These are phyloP conservation scores for Elsinoe batatas DNA, from an alignment of 2,329 filamentous ascomycete species.

Conservation along the genomic window DNA sequence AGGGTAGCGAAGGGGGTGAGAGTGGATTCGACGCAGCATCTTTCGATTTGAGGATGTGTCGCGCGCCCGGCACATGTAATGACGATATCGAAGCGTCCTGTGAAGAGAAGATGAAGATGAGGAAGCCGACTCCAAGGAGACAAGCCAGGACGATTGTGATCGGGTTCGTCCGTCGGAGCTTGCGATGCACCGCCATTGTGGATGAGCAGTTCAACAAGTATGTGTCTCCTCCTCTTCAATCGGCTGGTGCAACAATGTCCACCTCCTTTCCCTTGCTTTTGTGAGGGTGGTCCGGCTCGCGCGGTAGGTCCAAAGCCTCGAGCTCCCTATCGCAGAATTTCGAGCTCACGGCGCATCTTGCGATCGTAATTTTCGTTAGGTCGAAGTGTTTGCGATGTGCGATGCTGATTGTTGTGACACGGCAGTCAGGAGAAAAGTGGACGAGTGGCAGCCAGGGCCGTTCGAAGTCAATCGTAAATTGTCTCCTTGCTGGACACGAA, in stretches of 20 bases:
- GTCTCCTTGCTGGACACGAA: slow-evolving; percentile 1
- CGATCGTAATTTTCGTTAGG: neutral
- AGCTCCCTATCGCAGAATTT: neutral
- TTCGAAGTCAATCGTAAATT: slow-evolving; percentile 3
- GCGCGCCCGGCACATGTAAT: slow-evolving; percentile 30
- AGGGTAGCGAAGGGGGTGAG: slow-evolving; percentile 64
- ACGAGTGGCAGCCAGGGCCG: neutral
- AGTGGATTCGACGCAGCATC: slow-evolving; percentile 58
- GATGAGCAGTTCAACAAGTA: neutral
- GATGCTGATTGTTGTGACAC: neutral
- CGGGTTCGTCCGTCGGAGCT: slow-evolving; percentile 68
- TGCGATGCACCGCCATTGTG: slow-evolving; percentile 51
- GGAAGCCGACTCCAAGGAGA: slow-evolving; percentile 55
- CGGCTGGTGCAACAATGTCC: neutral
- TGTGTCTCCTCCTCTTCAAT: neutral
- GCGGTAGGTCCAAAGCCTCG: neutral
- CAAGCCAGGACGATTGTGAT: slow-evolving; percentile 63
- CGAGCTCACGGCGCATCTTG: neutral
- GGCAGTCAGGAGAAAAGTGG: neutral
- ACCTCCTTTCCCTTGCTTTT: neutral
- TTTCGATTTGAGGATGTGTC: slow-evolving; percentile 41
- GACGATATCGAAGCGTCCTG: slow-evolving; percentile 34
- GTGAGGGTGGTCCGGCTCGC: neutral
- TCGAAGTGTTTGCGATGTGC: neutral
- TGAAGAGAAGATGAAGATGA: slow-evolving; percentile 39